Percentiles rank a stretch among this genome's conserved stretches.
phyloP scores from a whole-genome alignment of 805 yeast species.

The Saturnispora kantuleensis region DNA sequence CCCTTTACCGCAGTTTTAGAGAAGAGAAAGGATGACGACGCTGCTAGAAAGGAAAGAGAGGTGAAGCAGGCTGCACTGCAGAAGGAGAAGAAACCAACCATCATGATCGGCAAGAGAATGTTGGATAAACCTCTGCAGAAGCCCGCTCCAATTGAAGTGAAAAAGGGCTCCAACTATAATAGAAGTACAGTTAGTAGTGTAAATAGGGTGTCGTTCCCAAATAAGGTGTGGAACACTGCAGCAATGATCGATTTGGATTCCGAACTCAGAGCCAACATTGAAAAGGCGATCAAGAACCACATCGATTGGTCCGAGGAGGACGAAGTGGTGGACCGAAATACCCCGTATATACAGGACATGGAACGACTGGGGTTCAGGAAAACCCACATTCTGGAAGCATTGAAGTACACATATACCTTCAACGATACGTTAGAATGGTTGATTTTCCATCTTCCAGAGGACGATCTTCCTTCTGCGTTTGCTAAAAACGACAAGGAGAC shows the following conservation, averaged over 20 bases:
- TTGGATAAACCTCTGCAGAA: neutral
- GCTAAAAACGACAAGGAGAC: conserved; percentile 48
- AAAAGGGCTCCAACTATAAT: conserved; percentile 1
- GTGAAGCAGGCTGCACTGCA: conserved; percentile 38
- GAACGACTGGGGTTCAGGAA: conserved; percentile 54
- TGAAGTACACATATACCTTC: conserved; percentile 42
- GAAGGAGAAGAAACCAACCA: conserved; percentile 40
- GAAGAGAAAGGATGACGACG: conserved; percentile 35
- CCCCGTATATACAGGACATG: conserved; percentile 13
- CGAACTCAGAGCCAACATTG: conserved; percentile 53
- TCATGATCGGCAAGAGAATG: conserved; percentile 24
- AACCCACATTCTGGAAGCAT: conserved; percentile 63
- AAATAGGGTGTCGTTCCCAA: conserved; percentile 28
- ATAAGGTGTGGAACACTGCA: conserved; percentile 63
- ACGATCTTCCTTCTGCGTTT: conserved; percentile 70
- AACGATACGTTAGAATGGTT: conserved; percentile 63
- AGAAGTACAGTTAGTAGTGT: conserved; percentile 2
- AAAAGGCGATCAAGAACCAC: conserved; percentile 47
- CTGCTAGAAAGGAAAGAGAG: conserved; percentile 36
- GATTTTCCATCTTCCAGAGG: conserved; percentile 85
- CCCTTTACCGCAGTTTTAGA: conserved; percentile 70
- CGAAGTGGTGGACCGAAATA: conserved; percentile 10
- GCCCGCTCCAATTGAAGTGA: neutral
- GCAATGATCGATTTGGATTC: conserved; percentile 60
- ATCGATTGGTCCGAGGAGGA: conserved; percentile 40